Evolutionary conservation across 345 rosid species (phyloP).

Genomic region (Aquilaria sinensis): DNA sequence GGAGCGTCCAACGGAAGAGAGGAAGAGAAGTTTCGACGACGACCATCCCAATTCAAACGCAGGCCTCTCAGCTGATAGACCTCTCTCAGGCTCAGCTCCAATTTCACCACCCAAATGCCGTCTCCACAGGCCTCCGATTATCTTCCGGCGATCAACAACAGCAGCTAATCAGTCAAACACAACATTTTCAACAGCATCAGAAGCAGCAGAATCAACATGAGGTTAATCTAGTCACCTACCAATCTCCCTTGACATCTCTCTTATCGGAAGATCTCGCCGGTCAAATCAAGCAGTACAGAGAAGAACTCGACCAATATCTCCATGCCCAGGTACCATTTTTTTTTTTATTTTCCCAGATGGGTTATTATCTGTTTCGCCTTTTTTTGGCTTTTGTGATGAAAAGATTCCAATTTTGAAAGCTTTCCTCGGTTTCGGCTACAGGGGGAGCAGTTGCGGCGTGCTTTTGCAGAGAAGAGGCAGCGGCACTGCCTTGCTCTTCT

Average conservation of each 20-base stretch:
- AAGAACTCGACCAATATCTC: slow-evolving; percentile 74
- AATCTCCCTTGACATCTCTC: slow-evolving; percentile 25
- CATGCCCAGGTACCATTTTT: slow-evolving; percentile 56
- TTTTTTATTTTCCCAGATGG: background rate
- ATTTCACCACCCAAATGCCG: slow-evolving; percentile 39
- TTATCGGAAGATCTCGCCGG: slow-evolving; percentile 45
- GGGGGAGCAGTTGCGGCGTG: slow-evolving; percentile 79
- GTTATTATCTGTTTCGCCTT: background rate
- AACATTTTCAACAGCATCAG: slow-evolving; percentile 20
- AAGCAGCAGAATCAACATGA: slow-evolving; percentile 15
- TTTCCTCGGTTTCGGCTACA: slow-evolving; percentile 5
- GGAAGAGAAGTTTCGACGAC: slow-evolving; percentile 39
- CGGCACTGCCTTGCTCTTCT: slow-evolving; percentile 72
- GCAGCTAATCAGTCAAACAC: slow-evolving; percentile 9
- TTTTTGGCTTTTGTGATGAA: background rate
- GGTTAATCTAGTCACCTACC: slow-evolving; percentile 9
- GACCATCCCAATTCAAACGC: slow-evolving; percentile 29
- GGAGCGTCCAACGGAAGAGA: slow-evolving; percentile 49
- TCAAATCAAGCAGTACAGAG: slow-evolving; percentile 62
- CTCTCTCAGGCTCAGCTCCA: slow-evolving; percentile 60
- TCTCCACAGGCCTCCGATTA: slow-evolving; percentile 77
- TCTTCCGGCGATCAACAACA: slow-evolving; percentile 52
- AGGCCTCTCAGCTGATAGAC: slow-evolving; percentile 43
- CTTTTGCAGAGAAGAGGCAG: slow-evolving; percentile 65
- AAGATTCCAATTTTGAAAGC: background rate